Conservation (phyloP, 116 monocot genomes). For the Dioscorea cayenensis region DNA sequence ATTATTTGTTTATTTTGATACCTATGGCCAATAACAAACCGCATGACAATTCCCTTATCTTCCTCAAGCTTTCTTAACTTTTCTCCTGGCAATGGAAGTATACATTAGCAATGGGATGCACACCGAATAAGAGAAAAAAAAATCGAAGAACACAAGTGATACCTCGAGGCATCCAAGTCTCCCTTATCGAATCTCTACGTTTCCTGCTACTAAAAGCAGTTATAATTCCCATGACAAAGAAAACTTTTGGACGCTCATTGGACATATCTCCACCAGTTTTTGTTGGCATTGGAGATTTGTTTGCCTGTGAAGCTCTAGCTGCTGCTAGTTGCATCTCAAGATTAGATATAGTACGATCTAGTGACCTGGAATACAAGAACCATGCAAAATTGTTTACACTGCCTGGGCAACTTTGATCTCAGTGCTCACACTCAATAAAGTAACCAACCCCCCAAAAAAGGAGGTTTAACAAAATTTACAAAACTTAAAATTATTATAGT, state of each 20-base stretch:
- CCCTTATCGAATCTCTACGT: conserved; percentile 73
- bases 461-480: not conserved
- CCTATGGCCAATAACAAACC: conserved; percentile 86
- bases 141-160: not conserved
- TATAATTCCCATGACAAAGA: conserved; percentile 81
- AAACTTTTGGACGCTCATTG: conserved; percentile 41
- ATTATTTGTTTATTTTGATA: conserved; percentile 4
- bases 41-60: conserved; percentile 64
- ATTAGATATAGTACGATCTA: conserved; percentile 66
- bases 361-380: conserved; percentile 25
- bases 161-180: conserved; percentile 96
- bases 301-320: conserved; percentile 57
- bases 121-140: not conserved
- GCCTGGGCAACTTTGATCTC: no score
- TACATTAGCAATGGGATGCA: not conserved
- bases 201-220: conserved; percentile 80
- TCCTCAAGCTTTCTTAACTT: conserved; percentile 47
- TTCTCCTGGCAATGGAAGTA: conserved; percentile 27
- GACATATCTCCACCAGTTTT: conserved; percentile 10
- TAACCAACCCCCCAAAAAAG: not conserved
- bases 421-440: not conserved
- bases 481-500: not conserved
- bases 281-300: conserved; percentile 8
- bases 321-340: conserved; percentile 66
- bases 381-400: not conserved